Evolutionary conservation across 352 stramenopile genomes (phyloP).

Genomic region (Pythium phragmitis): DNA sequence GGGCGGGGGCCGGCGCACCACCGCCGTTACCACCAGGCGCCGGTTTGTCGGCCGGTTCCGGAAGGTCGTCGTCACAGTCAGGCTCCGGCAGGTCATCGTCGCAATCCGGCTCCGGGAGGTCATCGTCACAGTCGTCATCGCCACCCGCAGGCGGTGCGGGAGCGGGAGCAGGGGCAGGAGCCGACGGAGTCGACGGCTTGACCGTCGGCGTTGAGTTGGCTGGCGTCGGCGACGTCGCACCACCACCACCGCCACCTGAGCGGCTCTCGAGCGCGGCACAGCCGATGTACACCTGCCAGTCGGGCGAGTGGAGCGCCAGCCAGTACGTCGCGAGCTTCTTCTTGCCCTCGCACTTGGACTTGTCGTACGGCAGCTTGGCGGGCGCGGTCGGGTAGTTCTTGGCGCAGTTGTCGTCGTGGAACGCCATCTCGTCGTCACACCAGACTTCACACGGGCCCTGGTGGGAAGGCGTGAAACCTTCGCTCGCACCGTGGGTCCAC

Average conservation of each 20-base stretch:
- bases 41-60: too few species aligned
- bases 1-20: too few species aligned
- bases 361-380: constrained; percentile 19
- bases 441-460: constrained; percentile 25
- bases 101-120: constrained; percentile 18
- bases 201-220: constrained; percentile 3
- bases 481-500: constrained; percentile 9
- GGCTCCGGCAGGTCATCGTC: constrained; percentile 15
- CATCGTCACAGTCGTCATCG: constrained; percentile 7
- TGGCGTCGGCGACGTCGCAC: constrained; percentile 1
- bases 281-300: constrained; percentile 36
- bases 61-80: neutral
- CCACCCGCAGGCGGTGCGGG: constrained; percentile 1
- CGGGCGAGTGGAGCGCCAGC: constrained; percentile 31
- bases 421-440: constrained; percentile 18
- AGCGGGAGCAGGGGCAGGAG: neutral
- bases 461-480: constrained; percentile 27
- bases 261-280: constrained; percentile 26
- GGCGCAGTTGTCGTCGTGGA: constrained; percentile 22
- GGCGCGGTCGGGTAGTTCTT: constrained; percentile 12
- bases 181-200: constrained; percentile 2
- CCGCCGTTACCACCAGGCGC: too few species aligned
- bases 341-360: constrained; percentile 29
- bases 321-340: constrained; percentile 30
- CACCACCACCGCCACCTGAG: constrained; percentile 12